Conservation (phyloP, 495 filamentous ascomycete genomes). For the Penicillium psychrofluorescens region DNA sequence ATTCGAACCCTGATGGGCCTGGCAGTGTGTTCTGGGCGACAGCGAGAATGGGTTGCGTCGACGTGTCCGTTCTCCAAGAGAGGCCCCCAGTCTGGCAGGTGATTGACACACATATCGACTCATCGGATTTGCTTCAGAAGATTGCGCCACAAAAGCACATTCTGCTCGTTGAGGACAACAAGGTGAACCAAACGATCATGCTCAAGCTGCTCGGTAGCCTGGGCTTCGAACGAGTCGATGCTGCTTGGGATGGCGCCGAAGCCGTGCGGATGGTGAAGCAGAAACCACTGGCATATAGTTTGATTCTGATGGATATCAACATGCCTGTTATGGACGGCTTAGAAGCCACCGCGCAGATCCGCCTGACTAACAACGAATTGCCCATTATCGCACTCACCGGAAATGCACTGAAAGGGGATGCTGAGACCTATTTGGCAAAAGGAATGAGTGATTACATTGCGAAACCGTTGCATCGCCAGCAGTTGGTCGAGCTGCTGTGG, state of each 20-base stretch:
- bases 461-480: slow-evolving; percentile 50
- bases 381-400: slow-evolving; percentile 61
- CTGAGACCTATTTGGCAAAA: slow-evolving; percentile 47
- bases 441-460: slow-evolving; percentile 59
- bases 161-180: slow-evolving; percentile 52
- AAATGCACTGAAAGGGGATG: slow-evolving; percentile 55
- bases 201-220: slow-evolving; percentile 47
- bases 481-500: slow-evolving; percentile 25
- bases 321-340: slow-evolving; percentile 72
- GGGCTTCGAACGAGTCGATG: slow-evolving; percentile 46
- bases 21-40: slow-evolving; percentile 59
- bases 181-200: slow-evolving; percentile 60
- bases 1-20: slow-evolving; percentile 40
- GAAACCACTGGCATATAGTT: slow-evolving; percentile 43
- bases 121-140: slow-evolving; percentile 14
- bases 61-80: neutral
- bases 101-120: slow-evolving; percentile 1
- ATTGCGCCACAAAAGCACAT: slow-evolving; percentile 40
- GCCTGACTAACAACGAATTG: slow-evolving; percentile 40
- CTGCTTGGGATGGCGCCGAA: slow-evolving; percentile 49
- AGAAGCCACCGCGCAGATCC: slow-evolving; percentile 54
- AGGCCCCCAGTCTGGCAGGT: neutral
- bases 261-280: slow-evolving; percentile 46
- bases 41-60: slow-evolving; percentile 39
- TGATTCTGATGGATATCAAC: slow-evolving; percentile 57